Conservation (phyloP, 805 yeast species). For the Teunomyces panamensis region DNA sequence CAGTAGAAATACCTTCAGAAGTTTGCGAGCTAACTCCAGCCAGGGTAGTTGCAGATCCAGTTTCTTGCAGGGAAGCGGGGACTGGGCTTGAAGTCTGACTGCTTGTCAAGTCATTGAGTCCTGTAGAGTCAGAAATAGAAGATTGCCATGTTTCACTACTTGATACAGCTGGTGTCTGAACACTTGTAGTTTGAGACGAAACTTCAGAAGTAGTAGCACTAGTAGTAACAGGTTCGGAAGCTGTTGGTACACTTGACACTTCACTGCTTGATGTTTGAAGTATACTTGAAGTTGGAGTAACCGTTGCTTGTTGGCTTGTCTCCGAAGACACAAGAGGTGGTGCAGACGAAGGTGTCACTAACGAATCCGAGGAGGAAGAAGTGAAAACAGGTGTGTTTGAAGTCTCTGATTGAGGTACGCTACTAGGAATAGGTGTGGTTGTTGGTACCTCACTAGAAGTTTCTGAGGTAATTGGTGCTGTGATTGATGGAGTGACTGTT, state of each 20-base stretch:
- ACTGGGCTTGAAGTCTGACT: not conserved
- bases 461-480: not conserved
- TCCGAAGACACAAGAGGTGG: not conserved
- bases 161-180: not conserved
- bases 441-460: constrained; percentile 1
- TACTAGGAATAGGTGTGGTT: not conserved
- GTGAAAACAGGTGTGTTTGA: not conserved
- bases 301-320: not conserved
- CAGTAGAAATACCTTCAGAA: not conserved
- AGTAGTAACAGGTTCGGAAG: not conserved
- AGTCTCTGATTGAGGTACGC: not conserved
- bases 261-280: not conserved
- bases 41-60: not conserved
- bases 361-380: not conserved
- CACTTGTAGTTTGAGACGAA: not conserved
- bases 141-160: too few relatives aligned
- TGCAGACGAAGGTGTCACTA: not conserved
- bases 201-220: not conserved
- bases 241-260: not conserved
- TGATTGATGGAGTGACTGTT: not conserved
- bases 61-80: not conserved
- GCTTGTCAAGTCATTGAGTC: not conserved
- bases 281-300: not conserved
- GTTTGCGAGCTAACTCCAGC: too few relatives aligned
- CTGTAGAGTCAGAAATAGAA: too few relatives aligned